phyloP scores from a whole-genome alignment of 345 rosid genomes.

The Linum lewisii region DNA sequence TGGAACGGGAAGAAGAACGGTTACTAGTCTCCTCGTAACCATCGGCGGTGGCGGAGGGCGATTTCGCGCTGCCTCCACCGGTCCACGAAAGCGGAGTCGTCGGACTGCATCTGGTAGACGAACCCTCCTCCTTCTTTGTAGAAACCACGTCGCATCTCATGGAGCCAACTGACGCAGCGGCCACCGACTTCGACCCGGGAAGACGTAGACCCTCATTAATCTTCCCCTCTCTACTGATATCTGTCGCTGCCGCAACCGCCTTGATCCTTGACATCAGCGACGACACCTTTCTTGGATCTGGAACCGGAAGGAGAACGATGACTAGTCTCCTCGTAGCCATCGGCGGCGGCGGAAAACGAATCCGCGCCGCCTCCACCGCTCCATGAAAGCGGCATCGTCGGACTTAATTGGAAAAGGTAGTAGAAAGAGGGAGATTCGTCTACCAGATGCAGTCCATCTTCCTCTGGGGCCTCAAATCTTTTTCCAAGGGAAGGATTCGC shows the following conservation, averaged over 20 bases:
- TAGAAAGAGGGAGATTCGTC: too few species aligned
- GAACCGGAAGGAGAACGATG: conserved; percentile 1
- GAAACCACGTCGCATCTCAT: conserved; percentile 12
- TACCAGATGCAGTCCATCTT: too few species aligned
- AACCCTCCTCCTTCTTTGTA: conserved; percentile 15
- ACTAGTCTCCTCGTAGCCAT: conserved; percentile 5
- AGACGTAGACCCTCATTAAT: conserved; percentile 23
- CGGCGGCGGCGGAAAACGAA: conserved; percentile 2
- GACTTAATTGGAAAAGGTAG: too few species aligned
- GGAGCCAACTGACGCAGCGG: conserved; percentile 2
- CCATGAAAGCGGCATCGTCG: conserved; percentile 29
- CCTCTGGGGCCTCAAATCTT: too few species aligned
- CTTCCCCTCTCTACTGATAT: too few species aligned
- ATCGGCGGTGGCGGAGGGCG: conserved; percentile 5
- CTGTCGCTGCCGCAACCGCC: too few species aligned
- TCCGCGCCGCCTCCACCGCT: conserved; percentile 19
- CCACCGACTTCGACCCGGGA: conserved; percentile 16
- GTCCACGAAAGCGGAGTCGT: conserved; percentile 32
- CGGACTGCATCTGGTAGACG: conserved; percentile 26
- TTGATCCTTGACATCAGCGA: too few species aligned
- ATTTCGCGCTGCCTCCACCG: conserved; percentile 13
- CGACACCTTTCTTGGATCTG: conserved; percentile 13
- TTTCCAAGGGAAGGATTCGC: too few species aligned
- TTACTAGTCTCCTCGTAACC: conserved; percentile 6
- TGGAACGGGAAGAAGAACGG: background rate